Evolutionary conservation across 106 monocot genomes (phyloP), one percentile per base, ranked within the genome.

Genomic region (Phalaenopsis aphrodite): DNA sequence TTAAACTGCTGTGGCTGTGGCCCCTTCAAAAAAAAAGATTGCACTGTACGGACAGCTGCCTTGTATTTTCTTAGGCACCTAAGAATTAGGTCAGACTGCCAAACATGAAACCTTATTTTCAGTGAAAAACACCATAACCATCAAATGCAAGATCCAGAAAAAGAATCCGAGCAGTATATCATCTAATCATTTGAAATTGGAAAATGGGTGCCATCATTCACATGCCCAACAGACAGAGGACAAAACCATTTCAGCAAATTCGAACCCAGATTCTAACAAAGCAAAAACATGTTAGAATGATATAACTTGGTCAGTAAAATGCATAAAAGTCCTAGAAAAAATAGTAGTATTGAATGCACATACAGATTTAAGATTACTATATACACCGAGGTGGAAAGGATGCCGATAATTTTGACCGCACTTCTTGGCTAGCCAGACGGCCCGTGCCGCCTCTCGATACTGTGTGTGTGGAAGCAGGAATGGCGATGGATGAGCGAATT

Each of bases 401-500:
- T 93, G 92, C 24, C 84, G 82, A 78, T 90, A 88, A 17, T 84
- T 84, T 78, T 93, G 90, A 21, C 92, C 92, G n/a, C 88, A 81
- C 75, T 90, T 93, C 56, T 79, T 81, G 4, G 92, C 92, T 3
- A 93, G 86, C 92, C 92, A 93, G 49, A 74, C 81, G 56, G 82
- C 88, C 86, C 88, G 84, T 18, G 80, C 78, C 61, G 73, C 85
- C 42, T 77, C 90, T 38, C 90, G 89, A 79, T 84, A 93, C 92
- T 93, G 78, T 0, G 76, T 0, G 76, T 75, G 19, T 19, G 30
- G 47, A 81, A 52, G 5, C 8, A 47, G 21, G 24, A 8, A 30
- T 45, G 6, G 43, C 3, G 64, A n/a, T 64, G 8, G 23, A 21
- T 10, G 12, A 12, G 12, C 21, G 64, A 5, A 30, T 0, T 30